Evolutionary conservation across 2,329 filamentous ascomycete genomes (phyloP).

Genomic region (Dothidotthia symphoricarpi): DNA sequence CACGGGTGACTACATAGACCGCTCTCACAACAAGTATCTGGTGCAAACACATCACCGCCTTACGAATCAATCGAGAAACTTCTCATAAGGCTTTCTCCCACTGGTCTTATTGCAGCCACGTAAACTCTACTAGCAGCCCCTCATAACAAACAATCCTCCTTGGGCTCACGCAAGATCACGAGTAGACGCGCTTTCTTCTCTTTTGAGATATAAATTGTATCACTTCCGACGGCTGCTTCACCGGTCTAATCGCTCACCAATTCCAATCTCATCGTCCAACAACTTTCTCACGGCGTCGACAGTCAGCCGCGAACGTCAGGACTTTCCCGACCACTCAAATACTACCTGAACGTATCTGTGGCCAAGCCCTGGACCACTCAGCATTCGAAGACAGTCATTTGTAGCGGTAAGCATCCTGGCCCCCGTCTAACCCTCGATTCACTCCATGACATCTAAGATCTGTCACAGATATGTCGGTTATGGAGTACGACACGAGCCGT

Average conservation of each 20-base stretch:
- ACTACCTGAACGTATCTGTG: too few species aligned
- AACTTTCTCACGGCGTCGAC: too few species aligned
- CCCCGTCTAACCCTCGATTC: too few species aligned
- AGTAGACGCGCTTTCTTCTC: constrained; percentile 1
- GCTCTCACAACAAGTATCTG: not conserved
- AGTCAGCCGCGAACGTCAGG: too few species aligned
- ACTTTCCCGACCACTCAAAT: too few species aligned
- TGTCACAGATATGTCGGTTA: constrained; percentile 9
- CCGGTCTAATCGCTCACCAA: too few species aligned
- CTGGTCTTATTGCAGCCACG: not conserved
- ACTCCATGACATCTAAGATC: too few species aligned
- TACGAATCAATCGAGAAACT: not conserved
- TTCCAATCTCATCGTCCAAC: too few species aligned
- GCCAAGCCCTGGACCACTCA: too few species aligned
- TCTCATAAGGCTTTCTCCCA: not conserved
- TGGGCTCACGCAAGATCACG: not conserved
- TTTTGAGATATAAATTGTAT: constrained; percentile 1
- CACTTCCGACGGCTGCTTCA: not conserved
- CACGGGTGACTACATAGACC: too few species aligned
- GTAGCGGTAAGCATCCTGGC: too few species aligned
- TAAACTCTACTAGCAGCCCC: not conserved
- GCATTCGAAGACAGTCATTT: too few species aligned
- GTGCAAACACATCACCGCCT: constrained; percentile 7
- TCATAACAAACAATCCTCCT: constrained; percentile 4
- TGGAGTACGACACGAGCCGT: constrained; percentile 16